A percentile compares a stretch with the other conserved stretches of the same genome.
These are phyloP conservation scores for Boletus subluridellus DNA, from an alignment of 1,284 basidiomycete species.

Conservation along the genomic window DNA sequence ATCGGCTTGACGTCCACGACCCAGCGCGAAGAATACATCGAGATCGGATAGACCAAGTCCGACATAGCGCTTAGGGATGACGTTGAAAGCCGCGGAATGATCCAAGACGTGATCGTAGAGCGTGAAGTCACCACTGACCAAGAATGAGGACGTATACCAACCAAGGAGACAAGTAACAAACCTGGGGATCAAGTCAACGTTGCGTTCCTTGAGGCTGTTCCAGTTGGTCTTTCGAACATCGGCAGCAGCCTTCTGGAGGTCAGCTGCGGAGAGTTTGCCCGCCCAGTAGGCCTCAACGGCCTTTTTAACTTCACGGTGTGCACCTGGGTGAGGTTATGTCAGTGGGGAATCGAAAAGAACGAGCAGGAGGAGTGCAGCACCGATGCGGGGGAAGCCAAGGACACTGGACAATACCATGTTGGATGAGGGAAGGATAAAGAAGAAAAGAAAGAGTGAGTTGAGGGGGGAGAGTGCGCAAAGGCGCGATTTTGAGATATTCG, in stretches of 20 bases:
- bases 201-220: constrained; percentile 82
- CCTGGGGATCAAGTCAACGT: constrained; percentile 94
- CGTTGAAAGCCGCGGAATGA: constrained; percentile 95
- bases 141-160: constrained; percentile 24
- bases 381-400: constrained; percentile 97
- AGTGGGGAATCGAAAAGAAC: background rate
- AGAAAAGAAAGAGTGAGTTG: constrained; percentile 34
- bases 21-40: constrained; percentile 98
- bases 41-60: constrained; percentile 85
- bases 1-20: constrained; percentile 93
- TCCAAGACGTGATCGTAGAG: constrained; percentile 99
- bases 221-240: constrained; percentile 90
- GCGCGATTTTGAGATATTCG: constrained; percentile 32
- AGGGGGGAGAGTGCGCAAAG: constrained; percentile 9
- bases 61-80: constrained; percentile 92
- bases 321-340: constrained; percentile 44
- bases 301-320: constrained; percentile 98
- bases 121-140: constrained; percentile 88
- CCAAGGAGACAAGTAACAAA: constrained; percentile 38
- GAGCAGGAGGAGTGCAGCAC: constrained; percentile 41
- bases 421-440: constrained; percentile 21
- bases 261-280: constrained; percentile 86
- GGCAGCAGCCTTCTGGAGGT: constrained; percentile 86
- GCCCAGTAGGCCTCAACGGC: constrained; percentile 98
- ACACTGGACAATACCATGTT: constrained; percentile 80